These are phyloP conservation scores for Aegle marmelos DNA, from an alignment of 345 rosid species.

Conservation along the genomic window DNA sequence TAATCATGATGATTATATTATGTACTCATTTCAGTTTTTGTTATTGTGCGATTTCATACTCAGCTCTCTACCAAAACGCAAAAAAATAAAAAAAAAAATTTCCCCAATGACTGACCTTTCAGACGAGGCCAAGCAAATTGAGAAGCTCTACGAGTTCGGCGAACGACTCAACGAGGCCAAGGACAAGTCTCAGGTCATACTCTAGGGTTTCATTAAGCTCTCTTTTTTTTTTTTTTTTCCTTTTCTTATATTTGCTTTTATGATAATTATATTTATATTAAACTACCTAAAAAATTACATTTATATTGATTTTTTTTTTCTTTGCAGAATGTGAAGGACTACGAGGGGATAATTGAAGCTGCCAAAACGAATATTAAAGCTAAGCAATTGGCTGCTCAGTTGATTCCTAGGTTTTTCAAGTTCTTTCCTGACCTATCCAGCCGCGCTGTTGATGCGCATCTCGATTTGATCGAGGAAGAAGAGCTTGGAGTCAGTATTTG, in stretches of 20 bases:
- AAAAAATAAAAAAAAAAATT: neutral
- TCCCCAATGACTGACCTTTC: slow-evolving; percentile 57
- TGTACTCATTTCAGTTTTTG: slow-evolving; percentile 14
- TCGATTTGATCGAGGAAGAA: slow-evolving; percentile 91
- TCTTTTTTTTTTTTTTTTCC: neutral
- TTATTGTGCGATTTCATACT: slow-evolving; percentile 29
- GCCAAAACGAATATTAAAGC: slow-evolving; percentile 78
- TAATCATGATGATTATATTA: neutral
- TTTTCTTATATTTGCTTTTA: neutral
- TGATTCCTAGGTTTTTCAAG: slow-evolving; percentile 96
- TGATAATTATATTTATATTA: neutral
- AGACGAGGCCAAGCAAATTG: slow-evolving; percentile 76
- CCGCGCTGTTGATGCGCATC: slow-evolving; percentile 70
- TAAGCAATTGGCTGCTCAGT: slow-evolving; percentile 95
- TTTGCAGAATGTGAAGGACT: slow-evolving; percentile 73
- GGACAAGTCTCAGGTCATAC: slow-evolving; percentile 85
- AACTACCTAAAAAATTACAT: neutral
- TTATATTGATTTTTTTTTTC: neutral
- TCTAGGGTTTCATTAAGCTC: slow-evolving; percentile 24
- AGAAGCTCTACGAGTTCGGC: slow-evolving; percentile 95
- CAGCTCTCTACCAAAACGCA: slow-evolving; percentile 24
- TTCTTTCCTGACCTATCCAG: slow-evolving; percentile 78
- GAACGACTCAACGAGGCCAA: slow-evolving; percentile 91
- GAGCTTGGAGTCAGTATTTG: slow-evolving; percentile 70
- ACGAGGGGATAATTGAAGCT: slow-evolving; percentile 78